Base-by-base conservation (phyloP, 306 rosid species). In the Crotalaria pallida region DNA sequence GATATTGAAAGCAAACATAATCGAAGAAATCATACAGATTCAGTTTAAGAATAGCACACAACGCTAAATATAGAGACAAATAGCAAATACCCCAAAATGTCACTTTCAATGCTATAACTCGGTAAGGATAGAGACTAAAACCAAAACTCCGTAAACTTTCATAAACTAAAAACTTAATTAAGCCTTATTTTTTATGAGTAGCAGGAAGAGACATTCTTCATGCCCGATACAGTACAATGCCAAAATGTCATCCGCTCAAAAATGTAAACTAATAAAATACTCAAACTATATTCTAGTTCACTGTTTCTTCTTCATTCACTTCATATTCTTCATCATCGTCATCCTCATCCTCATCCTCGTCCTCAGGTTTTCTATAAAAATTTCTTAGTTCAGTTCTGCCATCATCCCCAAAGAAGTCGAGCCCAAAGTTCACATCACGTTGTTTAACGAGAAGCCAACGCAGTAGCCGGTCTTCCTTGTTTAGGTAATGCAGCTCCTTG, bases 401-500 rank as follows among this genome's bases (percentile, higher is more conserved):
- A 7, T 84, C 85, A 40, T 80, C 89, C 71, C 81, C 88, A 17
- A 60, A 26, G 71, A 75, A 69, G 9, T 89, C 94, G 51, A 77
- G 22, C 21, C 91, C 90, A 56, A 59, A 84, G 48, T 72, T 76
- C 11, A 67, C 26, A 48, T 77, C 62, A 11, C 96, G 89, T 38
- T 89, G 92, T 81, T 86, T 92, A 70, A 88, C 92, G 52, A 89
- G 75, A 79, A 92, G 91, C 96, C 96, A 88, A 19, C 94, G 96
- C 67, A 90, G 76, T 31, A 90, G 74, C 5, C 90, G 78, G 65
- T 94, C 98, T 80, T 94, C 98, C 85, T 90, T 90, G 88, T 88
- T 90, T 67, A 94, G 81, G 88, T 94, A 94, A 65, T 84, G 97
- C 66, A 93, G 83, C 87, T 92, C 98, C 75, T 88, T 86, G 89